A percentile compares a stretch with the other conserved stretches of the same genome.
phyloP scores from a whole-genome alignment of 306 rosid species.

The Calophaca sinica region DNA sequence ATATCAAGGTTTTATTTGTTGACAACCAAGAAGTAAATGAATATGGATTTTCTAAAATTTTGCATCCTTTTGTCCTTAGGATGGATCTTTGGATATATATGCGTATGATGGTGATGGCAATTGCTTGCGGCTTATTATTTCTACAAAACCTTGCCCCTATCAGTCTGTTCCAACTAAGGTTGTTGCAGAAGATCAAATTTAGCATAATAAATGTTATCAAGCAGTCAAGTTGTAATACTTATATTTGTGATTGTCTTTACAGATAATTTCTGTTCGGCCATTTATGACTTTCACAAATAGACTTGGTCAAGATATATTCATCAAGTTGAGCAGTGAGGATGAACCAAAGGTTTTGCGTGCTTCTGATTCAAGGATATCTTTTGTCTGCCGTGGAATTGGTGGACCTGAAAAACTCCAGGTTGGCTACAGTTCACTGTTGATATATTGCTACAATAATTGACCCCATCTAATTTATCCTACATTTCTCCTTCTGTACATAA shows the following conservation, averaged over 20 bases:
- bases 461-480: slow-evolving; percentile 15
- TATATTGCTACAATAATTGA: slow-evolving; percentile 36
- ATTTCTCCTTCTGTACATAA: slow-evolving; percentile 19
- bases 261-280: slow-evolving; percentile 88
- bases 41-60: slow-evolving; percentile 20
- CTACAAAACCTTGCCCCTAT: slow-evolving; percentile 85
- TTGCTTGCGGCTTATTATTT: slow-evolving; percentile 76
- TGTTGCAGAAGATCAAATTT: slow-evolving; percentile 39
- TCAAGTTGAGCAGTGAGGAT: slow-evolving; percentile 80
- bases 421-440: slow-evolving; percentile 43
- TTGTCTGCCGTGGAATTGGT: slow-evolving; percentile 60
- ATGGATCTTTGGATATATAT: slow-evolving; percentile 85
- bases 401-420: slow-evolving; percentile 90
- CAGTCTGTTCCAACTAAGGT: slow-evolving; percentile 96
- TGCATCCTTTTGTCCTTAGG: slow-evolving; percentile 57
- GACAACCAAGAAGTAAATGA: slow-evolving; percentile 16
- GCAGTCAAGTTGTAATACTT: slow-evolving; percentile 19
- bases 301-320: slow-evolving; percentile 77
- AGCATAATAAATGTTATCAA: slow-evolving; percentile 30
- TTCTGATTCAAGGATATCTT: slow-evolving; percentile 81
- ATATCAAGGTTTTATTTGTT: slow-evolving; percentile 32
- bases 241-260: slow-evolving; percentile 40
- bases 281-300: slow-evolving; percentile 95
- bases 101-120: slow-evolving; percentile 82
- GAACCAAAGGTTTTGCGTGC: slow-evolving; percentile 80